Evolutionary conservation across 2,329 filamentous ascomycete species (phyloP), one percentile per base, ranked within the genome.

Genomic region (Ophiostoma quercus): DNA sequence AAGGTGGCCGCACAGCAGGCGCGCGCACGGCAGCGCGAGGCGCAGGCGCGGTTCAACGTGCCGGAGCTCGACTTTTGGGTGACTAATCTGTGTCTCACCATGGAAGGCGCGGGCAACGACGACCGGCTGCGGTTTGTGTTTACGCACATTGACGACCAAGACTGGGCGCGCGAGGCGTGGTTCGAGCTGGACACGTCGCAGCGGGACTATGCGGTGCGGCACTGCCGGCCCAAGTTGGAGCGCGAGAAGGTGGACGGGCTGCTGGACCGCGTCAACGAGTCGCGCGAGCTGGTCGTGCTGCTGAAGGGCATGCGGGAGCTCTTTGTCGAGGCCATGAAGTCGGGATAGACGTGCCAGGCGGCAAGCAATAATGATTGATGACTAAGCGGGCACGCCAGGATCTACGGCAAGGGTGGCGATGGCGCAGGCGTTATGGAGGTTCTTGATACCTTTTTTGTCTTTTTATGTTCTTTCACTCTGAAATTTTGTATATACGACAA

Each of bases 21-120:
- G 73, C 88, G 92, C 77, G 88, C 91, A 66, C 85, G 87, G 72
- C 88, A 92, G 74, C 83, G 96, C 51, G 92, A 96, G 75, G 86
- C 90, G 1, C 94, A 98, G 80, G 87, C 91, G 69, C 87, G 92
- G 43, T 91, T 94, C 79, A 98, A 99, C 79, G 87, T 92, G 62
- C 95, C 95, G 0, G 95, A 99, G 81, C 84, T 99, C 65, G 91
- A 94, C 74, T 98, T 98, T 78, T 99, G 95, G 95, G 91, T 96
- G 78, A 90, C 90, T 69, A 95, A 94, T 77, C 82, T 99, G 71
- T 94, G 94, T 71, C 79, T 98, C 77, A 84, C 90, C 72, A 96
- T 99, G 76, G 94, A 98, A 77, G 94, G 94, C 1, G 91, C 92
- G 0, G 94, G 92, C 1, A 86, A 87, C 76, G 89, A 92, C 73